Evolutionary conservation across 2,329 filamentous ascomycete species (phyloP).

Genomic region (Fusarium siculi): DNA sequence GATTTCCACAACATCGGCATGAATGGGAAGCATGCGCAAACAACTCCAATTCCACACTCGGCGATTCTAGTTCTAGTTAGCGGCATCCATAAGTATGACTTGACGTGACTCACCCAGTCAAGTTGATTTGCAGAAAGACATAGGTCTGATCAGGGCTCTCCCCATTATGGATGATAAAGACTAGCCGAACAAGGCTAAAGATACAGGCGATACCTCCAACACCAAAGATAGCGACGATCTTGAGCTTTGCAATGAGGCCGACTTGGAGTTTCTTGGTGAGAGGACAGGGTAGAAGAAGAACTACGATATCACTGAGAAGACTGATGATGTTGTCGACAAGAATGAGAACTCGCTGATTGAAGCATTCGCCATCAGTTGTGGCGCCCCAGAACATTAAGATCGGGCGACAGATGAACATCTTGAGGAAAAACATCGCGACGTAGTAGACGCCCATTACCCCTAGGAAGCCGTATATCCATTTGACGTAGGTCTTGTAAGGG

Average conservation of each 20-base stretch:
- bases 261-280: constrained; percentile 30
- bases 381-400: constrained; percentile 27
- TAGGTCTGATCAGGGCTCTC: constrained; percentile 28
- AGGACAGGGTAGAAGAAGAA: constrained; percentile 15
- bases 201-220: constrained; percentile 23
- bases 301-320: constrained; percentile 22
- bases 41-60: constrained; percentile 27
- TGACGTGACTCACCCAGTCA: constrained; percentile 5
- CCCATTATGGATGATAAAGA: constrained; percentile 24
- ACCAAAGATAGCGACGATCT: constrained; percentile 24
- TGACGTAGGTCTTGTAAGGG: constrained; percentile 26
- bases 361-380: constrained; percentile 14
- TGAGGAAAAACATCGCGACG: constrained; percentile 16
- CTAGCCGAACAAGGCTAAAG: constrained; percentile 20
- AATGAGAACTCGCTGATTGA: constrained; percentile 18
- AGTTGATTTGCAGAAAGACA: constrained; percentile 26
- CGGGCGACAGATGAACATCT: constrained; percentile 24
- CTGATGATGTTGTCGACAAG: constrained; percentile 31
- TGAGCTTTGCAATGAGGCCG: constrained; percentile 18
- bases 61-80: constrained; percentile 13
- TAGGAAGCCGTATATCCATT: constrained; percentile 26
- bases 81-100: fast-evolving
- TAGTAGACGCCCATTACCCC: constrained; percentile 21
- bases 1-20: constrained; percentile 35
- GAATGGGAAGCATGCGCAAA: constrained; percentile 32